These are phyloP conservation scores for Physocladia obscura DNA, from an alignment of 192 early-diverging fungal genomes.

Conservation along the genomic window DNA sequence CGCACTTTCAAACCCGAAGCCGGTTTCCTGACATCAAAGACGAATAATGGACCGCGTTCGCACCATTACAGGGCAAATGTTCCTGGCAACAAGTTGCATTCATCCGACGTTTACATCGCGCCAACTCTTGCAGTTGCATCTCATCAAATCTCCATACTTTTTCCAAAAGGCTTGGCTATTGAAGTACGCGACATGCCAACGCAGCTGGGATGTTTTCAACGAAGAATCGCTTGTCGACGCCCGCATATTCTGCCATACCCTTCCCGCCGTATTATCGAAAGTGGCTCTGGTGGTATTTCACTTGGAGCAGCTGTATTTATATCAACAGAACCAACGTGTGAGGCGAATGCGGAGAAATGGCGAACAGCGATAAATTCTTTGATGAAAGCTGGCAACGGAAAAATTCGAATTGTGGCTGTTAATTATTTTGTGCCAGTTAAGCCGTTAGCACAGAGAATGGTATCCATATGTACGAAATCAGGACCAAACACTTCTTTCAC, in stretches of 20 bases:
- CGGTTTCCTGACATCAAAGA: too few species aligned
- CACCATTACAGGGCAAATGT: too few species aligned
- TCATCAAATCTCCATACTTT: slow-evolving; percentile 11
- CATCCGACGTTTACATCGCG: neutral
- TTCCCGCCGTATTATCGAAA: neutral
- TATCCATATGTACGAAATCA: too few species aligned
- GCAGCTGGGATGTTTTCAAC: slow-evolving; percentile 4
- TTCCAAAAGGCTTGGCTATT: neutral
- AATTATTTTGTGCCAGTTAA: slow-evolving; percentile 2
- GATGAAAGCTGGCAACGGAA: neutral
- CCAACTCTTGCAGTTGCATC: neutral
- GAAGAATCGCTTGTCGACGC: neutral
- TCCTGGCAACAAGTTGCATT: neutral
- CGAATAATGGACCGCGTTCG: neutral
- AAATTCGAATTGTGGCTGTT: neutral
- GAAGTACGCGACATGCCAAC: slow-evolving; percentile 1
- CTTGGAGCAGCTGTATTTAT: too few species aligned
- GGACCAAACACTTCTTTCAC: too few species aligned
- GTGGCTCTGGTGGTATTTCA: too few species aligned
- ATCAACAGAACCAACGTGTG: neutral
- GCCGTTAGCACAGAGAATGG: neutral
- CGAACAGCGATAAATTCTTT: neutral
- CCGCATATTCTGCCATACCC: neutral
- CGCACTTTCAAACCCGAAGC: too few species aligned
- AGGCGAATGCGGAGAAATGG: neutral